Conservation (phyloP, 345 rosid genomes). For the Brassica juncea region DNA sequence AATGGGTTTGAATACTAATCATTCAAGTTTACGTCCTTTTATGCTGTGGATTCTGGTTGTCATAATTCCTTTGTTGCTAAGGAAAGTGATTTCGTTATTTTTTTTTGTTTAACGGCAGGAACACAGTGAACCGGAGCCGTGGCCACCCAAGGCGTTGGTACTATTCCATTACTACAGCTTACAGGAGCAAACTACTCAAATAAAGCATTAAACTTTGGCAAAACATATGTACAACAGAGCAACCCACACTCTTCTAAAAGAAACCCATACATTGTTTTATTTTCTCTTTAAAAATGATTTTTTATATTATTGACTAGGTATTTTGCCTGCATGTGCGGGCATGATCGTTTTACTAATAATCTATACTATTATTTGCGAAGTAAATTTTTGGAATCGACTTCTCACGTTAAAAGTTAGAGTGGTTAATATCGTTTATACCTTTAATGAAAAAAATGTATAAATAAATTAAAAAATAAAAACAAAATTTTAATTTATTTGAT, state of each 20-base stretch:
- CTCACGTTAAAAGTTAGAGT: no score
- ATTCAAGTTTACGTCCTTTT: constrained; percentile 28
- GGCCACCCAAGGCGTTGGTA: constrained; percentile 33
- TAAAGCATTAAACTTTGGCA: constrained; percentile 38
- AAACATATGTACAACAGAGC: constrained; percentile 34
- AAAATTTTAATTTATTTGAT: no score
- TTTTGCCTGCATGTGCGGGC: no score
- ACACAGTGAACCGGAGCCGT: constrained; percentile 29
- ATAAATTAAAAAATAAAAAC: no score
- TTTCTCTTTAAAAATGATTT: constrained; percentile 37
- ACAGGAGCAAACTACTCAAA: constrained; percentile 39
- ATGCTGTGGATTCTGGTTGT: constrained; percentile 27
- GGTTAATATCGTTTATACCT: no score
- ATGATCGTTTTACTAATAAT: no score
- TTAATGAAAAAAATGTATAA: no score
- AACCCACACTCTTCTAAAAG: constrained; percentile 30
- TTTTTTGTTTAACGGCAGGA: constrained; percentile 28
- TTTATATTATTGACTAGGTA: constrained; percentile 16
- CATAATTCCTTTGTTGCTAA: constrained; percentile 43
- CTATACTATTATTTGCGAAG: no score
- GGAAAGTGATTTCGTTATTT: constrained; percentile 39
- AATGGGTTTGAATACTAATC: constrained; percentile 19
- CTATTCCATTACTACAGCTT: constrained; percentile 20
- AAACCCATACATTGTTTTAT: constrained; percentile 26
- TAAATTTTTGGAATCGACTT: no score